A percentile compares a stretch with the other conserved stretches of the same genome.
Conservation (phyloP, 805 yeast genomes). For the Tanozyma kutaoensis region DNA sequence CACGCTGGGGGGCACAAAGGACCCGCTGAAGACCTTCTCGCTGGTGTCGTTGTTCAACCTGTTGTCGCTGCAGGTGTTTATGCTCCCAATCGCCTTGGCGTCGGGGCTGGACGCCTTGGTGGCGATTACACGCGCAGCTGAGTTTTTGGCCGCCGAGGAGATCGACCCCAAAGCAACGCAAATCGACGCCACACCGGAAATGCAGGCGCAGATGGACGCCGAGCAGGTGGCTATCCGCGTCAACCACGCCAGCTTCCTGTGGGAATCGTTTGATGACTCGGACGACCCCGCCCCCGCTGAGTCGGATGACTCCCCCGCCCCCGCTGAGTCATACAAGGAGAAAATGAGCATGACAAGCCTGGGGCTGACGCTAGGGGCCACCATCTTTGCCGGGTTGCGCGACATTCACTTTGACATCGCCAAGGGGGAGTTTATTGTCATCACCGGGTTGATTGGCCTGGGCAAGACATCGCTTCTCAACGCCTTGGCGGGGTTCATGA, state of each 20-base stretch:
- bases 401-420: slow-evolving; percentile 39
- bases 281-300: slow-evolving; percentile 3
- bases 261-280: slow-evolving; percentile 33
- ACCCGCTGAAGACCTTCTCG: slow-evolving; percentile 55
- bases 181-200: slow-evolving; percentile 13
- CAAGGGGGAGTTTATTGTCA: slow-evolving; percentile 59
- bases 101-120: slow-evolving; percentile 56
- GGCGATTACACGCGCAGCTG: slow-evolving; percentile 46
- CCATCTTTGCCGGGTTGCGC: slow-evolving; percentile 30
- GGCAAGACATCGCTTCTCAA: slow-evolving; percentile 67
- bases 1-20: slow-evolving; percentile 12
- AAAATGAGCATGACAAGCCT: background rate
- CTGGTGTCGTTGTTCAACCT: slow-evolving; percentile 57
- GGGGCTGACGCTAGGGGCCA: background rate
- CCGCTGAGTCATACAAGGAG: background rate
- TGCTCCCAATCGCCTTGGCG: slow-evolving; percentile 60
- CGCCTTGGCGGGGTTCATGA: slow-evolving; percentile 66
- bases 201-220: slow-evolving; percentile 10
- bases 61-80: slow-evolving; percentile 46
- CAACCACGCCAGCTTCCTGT: slow-evolving; percentile 43
- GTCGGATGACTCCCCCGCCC: background rate
- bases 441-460: slow-evolving; percentile 73
- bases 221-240: slow-evolving; percentile 33
- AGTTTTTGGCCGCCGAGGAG: slow-evolving; percentile 33
- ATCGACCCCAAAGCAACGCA: slow-evolving; percentile 18